phyloP scores from a whole-genome alignment of 2,329 filamentous ascomycete species.

The Monascus ruber region DNA sequence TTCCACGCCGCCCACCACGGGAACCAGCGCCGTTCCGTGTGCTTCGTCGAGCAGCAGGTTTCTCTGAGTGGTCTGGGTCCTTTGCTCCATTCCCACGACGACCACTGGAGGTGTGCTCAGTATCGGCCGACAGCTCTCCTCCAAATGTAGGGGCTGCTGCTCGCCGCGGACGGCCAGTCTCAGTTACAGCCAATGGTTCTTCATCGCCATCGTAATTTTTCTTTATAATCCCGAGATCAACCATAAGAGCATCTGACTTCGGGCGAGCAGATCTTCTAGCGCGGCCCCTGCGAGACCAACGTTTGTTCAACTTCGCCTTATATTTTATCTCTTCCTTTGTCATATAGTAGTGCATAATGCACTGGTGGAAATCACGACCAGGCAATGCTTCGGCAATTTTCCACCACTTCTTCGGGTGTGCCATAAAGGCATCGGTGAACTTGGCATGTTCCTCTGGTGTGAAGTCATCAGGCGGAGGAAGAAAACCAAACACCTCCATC shows the following conservation, averaged over 20 bases:
- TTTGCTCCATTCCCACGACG: slow-evolving; percentile 23
- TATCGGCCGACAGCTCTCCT: slow-evolving; percentile 26
- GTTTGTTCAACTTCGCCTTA: slow-evolving; percentile 38
- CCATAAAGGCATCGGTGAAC: slow-evolving; percentile 38
- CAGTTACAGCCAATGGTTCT: slow-evolving; percentile 34
- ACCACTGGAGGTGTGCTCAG: slow-evolving; percentile 16
- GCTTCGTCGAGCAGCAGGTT: slow-evolving; percentile 21
- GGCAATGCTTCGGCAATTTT: slow-evolving; percentile 39
- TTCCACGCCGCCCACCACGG: slow-evolving; percentile 25
- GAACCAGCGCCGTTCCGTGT: slow-evolving; percentile 20
- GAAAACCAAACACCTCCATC: slow-evolving; percentile 33
- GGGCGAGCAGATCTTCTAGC: slow-evolving; percentile 27
- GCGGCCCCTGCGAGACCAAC: slow-evolving; percentile 32
- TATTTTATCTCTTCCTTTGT: slow-evolving; percentile 41
- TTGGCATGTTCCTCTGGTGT: slow-evolving; percentile 34
- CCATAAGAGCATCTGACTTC: slow-evolving; percentile 39
- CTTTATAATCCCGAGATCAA: slow-evolving; percentile 33
- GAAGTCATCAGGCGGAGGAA: slow-evolving; percentile 37
- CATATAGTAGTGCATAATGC: slow-evolving; percentile 40
- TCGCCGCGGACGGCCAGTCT: slow-evolving; percentile 38
- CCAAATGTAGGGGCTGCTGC: slow-evolving; percentile 42
- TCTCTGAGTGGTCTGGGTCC: slow-evolving; percentile 26
- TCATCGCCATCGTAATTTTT: slow-evolving; percentile 36
- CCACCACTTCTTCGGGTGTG: slow-evolving; percentile 40
- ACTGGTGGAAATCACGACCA: slow-evolving; percentile 36